Evolutionary conservation across 176 grass and related monocot species (phyloP).

Genomic region (Carex kokanica): DNA sequence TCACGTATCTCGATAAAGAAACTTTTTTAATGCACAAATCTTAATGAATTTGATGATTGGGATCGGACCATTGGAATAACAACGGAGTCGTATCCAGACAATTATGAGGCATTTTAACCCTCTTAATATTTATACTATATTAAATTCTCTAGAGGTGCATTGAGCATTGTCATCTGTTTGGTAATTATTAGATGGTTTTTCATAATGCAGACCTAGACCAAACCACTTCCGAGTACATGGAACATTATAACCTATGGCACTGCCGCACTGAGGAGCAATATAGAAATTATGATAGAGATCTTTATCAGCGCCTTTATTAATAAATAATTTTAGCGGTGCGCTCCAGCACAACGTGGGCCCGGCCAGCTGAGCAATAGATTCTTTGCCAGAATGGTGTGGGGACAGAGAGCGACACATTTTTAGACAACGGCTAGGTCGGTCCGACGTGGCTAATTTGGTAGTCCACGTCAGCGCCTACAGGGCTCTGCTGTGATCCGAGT

Average conservation of each 20-base stretch:
- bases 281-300: background rate
- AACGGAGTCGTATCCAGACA: too few relatives aligned
- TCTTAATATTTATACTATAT: too few relatives aligned
- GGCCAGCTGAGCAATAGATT: background rate
- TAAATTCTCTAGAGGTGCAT: too few relatives aligned
- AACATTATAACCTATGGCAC: background rate
- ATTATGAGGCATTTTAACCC: too few relatives aligned
- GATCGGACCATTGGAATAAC: too few relatives aligned
- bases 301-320: background rate
- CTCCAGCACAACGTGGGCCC: slow-evolving; percentile 9
- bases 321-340: background rate
- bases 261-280: background rate
- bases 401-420: background rate
- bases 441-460: background rate
- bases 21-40: too few relatives aligned
- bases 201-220: too few relatives aligned
- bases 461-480: background rate
- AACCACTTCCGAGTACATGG: too few relatives aligned
- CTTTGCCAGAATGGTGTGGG: background rate
- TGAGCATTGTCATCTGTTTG: too few relatives aligned
- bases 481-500: background rate
- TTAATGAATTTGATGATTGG: too few relatives aligned
- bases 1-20: too few relatives aligned
- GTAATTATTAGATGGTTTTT: too few relatives aligned
- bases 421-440: background rate